phyloP scores from a whole-genome alignment of 768 basidiomycete genomes.

The Amanita pallidorosea region DNA sequence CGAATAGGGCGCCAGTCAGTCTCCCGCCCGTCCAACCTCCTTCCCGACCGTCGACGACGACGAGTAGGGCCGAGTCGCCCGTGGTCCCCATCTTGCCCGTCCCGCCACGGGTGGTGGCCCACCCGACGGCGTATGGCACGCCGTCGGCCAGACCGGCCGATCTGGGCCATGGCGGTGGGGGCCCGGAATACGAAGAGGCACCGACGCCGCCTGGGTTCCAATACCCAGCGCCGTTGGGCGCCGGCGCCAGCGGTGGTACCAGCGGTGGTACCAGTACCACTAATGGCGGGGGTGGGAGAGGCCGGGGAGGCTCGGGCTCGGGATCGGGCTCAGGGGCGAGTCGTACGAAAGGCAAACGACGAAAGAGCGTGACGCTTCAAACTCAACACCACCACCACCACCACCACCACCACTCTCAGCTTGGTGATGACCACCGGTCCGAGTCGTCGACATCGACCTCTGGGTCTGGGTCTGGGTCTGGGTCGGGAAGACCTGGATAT shows the following conservation, averaged over 20 bases:
- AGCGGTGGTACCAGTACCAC: not conserved
- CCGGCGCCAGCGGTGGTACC: not conserved
- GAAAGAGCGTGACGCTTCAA: not conserved
- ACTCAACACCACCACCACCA: too few relatives aligned
- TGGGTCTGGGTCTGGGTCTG: too few relatives aligned
- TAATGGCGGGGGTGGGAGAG: not conserved
- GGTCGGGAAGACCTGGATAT: too few relatives aligned
- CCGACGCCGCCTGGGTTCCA: constrained; percentile 3
- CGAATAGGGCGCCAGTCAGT: not conserved
- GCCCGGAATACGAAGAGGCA: not conserved
- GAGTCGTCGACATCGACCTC: too few relatives aligned
- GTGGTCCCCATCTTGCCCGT: not conserved
- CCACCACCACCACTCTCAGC: too few relatives aligned
- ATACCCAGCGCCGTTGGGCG: constrained; percentile 3
- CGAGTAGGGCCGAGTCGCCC: not conserved
- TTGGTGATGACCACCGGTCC: too few relatives aligned
- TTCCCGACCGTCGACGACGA: not conserved
- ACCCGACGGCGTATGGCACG: constrained; percentile 1
- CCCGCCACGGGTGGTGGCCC: not conserved
- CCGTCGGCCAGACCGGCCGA: not conserved
- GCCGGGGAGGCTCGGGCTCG: not conserved
- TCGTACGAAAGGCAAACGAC: not conserved
- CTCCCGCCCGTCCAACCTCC: not conserved
- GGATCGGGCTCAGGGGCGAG: not conserved
- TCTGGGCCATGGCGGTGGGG: not conserved